Evolutionary conservation across 2,329 filamentous ascomycete species (phyloP), one percentile per base, ranked within the genome.

Genomic region (Trichoderma polysporum): DNA sequence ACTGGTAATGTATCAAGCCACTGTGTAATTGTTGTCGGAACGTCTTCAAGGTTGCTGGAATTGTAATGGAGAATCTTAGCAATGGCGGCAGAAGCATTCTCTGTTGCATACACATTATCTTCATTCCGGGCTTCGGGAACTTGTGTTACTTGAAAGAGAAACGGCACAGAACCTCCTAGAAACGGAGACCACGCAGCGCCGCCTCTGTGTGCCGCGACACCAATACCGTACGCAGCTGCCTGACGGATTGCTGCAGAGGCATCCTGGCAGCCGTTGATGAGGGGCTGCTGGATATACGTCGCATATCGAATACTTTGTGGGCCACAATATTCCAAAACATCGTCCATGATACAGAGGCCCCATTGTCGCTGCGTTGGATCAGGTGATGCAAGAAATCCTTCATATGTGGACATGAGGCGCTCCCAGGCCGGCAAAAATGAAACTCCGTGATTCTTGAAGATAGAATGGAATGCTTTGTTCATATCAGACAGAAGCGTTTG

Each of bases 401-500:
- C 89, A 78, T 98, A 98, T 66, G 93, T 97, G 12, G 86, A 83
- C 78, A 97, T 88, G 27, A 99, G 85, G 62, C 88, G 87, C 76
- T 97, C 91, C 94, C 94, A 99, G 49, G 92, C 84, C 5, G 89
- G 90, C 63, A 99, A 85, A 84, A 99, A 99, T 12, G 86, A 83
- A 10, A 88, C 85, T 27, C 92, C 92, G 77, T 97, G 93, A 81
- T 97, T 94, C 84, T 98, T 98, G 86, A 99, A 99, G 71, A 99
- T 93, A 68, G 93, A 94, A 80, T 99, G 95, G 86, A 97, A 99
- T 0, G 95, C 94, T 84, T 99, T 99, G 87, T 99, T 99, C 95
- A 99, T 99, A 76, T 99, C 95, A 1, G 94, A 97, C 50, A 99
- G 86, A 19, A 99, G 85, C 25, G 93, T 97, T 80, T 98, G 94